phyloP scores from a whole-genome alignment of 768 basidiomycete species.

The Kwoniella dendrophila region DNA sequence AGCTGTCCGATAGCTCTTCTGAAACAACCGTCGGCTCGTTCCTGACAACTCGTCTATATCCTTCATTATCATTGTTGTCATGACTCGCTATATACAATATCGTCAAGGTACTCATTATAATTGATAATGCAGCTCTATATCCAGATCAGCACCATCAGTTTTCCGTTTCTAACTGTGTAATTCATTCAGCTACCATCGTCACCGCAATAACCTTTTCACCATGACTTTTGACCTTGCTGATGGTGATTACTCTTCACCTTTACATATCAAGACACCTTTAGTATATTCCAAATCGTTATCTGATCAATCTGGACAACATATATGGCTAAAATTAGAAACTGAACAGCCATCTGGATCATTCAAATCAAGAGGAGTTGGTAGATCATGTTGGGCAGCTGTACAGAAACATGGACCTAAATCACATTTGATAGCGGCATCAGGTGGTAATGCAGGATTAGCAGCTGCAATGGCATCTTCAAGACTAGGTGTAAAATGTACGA shows the following conservation, averaged over 20 bases:
- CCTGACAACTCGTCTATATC: no score
- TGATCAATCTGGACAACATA: background rate
- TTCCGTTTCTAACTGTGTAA: no score
- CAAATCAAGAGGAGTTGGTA: background rate
- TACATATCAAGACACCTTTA: background rate
- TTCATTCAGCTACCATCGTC: no score
- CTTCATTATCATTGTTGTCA: no score
- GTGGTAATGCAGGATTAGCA: background rate
- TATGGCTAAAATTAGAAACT: background rate
- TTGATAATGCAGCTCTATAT: no score
- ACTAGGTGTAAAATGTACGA: background rate
- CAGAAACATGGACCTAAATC: background rate
- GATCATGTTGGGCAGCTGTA: background rate
- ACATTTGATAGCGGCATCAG: background rate
- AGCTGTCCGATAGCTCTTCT: no score
- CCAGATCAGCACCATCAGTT: no score
- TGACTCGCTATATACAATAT: no score
- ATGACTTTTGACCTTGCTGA: no score
- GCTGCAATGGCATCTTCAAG: background rate
- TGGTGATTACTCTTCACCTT: background rate
- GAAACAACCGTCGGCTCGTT: no score
- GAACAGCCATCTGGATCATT: background rate
- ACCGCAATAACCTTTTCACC: no score
- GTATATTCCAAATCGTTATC: background rate
- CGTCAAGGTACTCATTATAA: no score